Percentiles rank a stretch among this genome's conserved stretches.
Evolutionary conservation across 352 stramenopile genomes (phyloP).

Genomic region (Pythium rishiriense): DNA sequence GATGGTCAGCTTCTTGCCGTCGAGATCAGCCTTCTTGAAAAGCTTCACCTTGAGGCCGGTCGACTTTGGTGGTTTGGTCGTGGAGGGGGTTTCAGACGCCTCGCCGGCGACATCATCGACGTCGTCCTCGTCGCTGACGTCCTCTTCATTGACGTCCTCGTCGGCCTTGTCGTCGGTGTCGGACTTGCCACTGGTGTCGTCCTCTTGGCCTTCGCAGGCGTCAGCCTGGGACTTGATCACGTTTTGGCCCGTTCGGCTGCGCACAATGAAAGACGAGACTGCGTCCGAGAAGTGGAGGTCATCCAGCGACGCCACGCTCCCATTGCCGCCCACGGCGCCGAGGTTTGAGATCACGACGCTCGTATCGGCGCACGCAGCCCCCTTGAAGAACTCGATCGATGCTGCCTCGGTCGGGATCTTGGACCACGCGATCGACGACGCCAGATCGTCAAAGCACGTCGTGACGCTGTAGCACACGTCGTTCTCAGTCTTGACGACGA

Average conservation of each 20-base stretch:
- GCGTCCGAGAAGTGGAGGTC: conserved; percentile 13
- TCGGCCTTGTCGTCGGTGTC: background rate
- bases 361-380: background rate
- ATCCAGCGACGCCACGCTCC: conserved; percentile 6
- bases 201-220: background rate
- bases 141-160: background rate
- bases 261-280: conserved; percentile 12
- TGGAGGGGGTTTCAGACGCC: background rate
- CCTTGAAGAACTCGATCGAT: conserved; percentile 13
- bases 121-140: background rate
- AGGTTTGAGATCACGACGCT: conserved; percentile 2
- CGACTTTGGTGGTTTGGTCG: background rate
- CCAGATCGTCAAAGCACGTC: conserved; percentile 11
- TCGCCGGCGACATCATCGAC: background rate
- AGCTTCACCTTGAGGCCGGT: conserved; percentile 9
- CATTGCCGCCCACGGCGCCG: conserved; percentile 4
- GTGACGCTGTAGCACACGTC: conserved; percentile 17
- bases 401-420: background rate
- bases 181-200: background rate
- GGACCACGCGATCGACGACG: conserved; percentile 12
- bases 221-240: conserved; percentile 1
- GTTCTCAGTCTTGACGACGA: conserved; percentile 6
- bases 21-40: conserved; percentile 9
- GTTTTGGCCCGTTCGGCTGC: background rate
- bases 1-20: conserved; percentile 9